These are phyloP conservation scores for Apiospora phragmitis DNA, from an alignment of 2,329 filamentous ascomycete genomes.

Conservation along the genomic window DNA sequence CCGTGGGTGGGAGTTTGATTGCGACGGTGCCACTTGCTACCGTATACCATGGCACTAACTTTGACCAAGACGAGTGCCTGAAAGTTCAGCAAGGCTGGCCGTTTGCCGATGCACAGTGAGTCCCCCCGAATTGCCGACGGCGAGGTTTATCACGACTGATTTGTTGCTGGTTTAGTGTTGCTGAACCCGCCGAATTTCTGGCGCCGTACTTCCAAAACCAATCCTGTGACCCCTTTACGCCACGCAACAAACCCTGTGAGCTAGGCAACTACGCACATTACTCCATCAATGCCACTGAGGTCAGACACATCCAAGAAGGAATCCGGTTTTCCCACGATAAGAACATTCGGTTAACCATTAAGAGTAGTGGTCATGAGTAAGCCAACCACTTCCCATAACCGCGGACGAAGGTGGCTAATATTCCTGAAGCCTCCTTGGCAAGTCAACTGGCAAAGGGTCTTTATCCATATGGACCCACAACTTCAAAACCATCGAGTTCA, in stretches of 20 bases:
- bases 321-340: slow-evolving; percentile 36
- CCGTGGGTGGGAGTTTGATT: background rate
- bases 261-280: slow-evolving; percentile 19
- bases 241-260: background rate
- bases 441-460: slow-evolving; percentile 50
- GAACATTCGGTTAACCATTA: slow-evolving; percentile 46
- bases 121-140: background rate
- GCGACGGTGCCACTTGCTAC: background rate
- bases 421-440: too few species aligned
- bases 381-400: too few species aligned
- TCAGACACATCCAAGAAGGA: slow-evolving; percentile 18
- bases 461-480: slow-evolving; percentile 49
- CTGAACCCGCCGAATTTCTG: slow-evolving; percentile 2
- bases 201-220: slow-evolving; percentile 5
- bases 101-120: background rate
- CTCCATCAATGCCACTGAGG: slow-evolving; percentile 24
- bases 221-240: slow-evolving; percentile 9
- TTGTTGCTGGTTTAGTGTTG: background rate
- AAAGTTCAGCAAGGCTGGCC: background rate
- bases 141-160: background rate
- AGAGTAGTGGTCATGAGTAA: slow-evolving; percentile 48
- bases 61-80: background rate
- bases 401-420: too few species aligned
- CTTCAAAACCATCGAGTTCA: slow-evolving; percentile 38
- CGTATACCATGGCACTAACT: background rate